Evolutionary conservation across 1,284 basidiomycete species (phyloP).

Genomic region (Gymnopus androsaceus): DNA sequence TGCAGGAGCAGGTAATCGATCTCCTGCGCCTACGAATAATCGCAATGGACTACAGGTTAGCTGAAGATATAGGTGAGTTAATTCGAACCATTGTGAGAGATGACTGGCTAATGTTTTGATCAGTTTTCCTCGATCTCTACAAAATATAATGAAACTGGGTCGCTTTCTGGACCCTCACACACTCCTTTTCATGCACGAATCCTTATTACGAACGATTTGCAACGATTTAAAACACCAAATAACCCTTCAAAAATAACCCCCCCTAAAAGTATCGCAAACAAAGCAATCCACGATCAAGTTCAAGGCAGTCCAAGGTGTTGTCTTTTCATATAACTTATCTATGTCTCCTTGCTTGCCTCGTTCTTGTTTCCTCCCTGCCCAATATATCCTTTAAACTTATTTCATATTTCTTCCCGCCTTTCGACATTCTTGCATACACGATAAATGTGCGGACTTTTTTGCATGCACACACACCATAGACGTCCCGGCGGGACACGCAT

Average conservation of each 20-base stretch:
- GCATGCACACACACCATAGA: too few species aligned
- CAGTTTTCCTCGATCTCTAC: neutral
- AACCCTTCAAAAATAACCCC: too few species aligned
- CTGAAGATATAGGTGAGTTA: neutral
- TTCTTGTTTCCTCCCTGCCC: neutral
- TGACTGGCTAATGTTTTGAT: too few species aligned
- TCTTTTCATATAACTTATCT: too few species aligned
- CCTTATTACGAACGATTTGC: neutral
- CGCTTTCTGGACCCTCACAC: neutral
- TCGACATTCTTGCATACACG: neutral
- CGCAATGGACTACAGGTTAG: neutral
- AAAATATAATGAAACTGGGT: neutral
- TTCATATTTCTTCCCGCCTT: neutral
- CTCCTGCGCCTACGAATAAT: neutral
- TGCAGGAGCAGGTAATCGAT: constrained; percentile 34
- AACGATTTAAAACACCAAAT: neutral
- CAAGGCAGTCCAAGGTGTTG: too few species aligned
- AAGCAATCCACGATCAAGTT: too few species aligned
- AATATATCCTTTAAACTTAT: neutral
- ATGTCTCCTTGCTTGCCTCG: neutral
- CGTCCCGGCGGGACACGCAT: neutral
- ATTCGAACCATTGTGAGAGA: neutral
- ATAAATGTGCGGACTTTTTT: too few species aligned
- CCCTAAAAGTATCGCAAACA: too few species aligned
- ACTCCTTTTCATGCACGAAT: neutral